Evolutionary conservation across 2,329 filamentous ascomycete species (phyloP).

Genomic region (Mycogone perniciosa): DNA sequence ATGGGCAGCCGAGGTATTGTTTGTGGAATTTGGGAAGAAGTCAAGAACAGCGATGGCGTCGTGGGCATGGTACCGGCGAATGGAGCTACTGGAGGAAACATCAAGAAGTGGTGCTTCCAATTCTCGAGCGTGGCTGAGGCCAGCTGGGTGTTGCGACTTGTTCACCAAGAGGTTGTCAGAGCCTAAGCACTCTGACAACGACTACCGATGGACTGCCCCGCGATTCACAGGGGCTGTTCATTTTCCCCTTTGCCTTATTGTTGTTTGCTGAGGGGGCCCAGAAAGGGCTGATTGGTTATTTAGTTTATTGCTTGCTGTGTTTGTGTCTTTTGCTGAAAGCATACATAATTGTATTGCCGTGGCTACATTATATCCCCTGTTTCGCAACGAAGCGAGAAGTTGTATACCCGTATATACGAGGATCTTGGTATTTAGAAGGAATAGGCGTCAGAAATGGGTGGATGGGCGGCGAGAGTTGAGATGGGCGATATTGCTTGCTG

Average conservation of each 20-base stretch:
- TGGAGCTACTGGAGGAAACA: conserved; percentile 46
- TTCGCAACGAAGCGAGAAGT: conserved; percentile 5
- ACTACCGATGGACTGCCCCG: background rate
- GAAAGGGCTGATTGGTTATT: background rate
- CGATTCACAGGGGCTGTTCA: too few relatives aligned
- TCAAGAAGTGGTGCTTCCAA: conserved; percentile 60
- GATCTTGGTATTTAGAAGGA: conserved; percentile 3
- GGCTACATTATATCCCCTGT: conserved; percentile 5
- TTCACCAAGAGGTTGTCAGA: conserved; percentile 50
- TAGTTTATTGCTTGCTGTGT: background rate
- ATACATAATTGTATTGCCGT: conserved; percentile 4
- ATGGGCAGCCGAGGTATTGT: conserved; percentile 82
- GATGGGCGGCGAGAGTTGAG: background rate
- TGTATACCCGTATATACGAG: conserved; percentile 6
- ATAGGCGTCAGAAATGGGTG: background rate
- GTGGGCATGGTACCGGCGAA: conserved; percentile 46
- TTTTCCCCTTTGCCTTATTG: background rate
- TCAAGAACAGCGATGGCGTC: conserved; percentile 55
- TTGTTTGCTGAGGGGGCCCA: background rate
- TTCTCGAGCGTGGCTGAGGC: conserved; percentile 48
- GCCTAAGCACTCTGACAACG: conserved; percentile 17
- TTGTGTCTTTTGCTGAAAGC: background rate
- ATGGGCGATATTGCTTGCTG: background rate
- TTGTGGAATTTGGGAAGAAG: conserved; percentile 78
- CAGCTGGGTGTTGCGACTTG: conserved; percentile 48